Base-by-base conservation (phyloP, 225 moss, liverwort and hornwort genomes). In the Bryoerythrophyllum caledonicum region DNA sequence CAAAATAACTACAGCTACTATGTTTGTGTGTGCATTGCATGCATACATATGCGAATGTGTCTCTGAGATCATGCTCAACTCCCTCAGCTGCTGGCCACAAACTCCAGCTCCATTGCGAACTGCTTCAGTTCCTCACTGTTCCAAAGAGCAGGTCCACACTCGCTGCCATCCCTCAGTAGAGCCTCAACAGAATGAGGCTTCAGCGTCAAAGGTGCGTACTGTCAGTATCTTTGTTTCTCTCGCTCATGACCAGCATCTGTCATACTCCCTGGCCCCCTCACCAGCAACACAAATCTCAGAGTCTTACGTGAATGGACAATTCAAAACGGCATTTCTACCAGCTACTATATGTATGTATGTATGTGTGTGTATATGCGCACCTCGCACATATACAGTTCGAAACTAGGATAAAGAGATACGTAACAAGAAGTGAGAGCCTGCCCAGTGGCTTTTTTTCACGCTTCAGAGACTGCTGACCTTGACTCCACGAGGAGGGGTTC, bases 401-500 rank as follows among this genome's bases (percentile, higher is more conserved):
- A 65, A 53, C 65, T 46, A 76, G 10, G 21, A 67, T 48, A 51
- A 71, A 55, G 27, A 78, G 56, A 51, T 28, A 81, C 20, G 55
- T 46, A 74, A 67, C 38, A 73, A 41, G 17, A 46, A 70, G 66
- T 38, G 13, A 65, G 17, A 65, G 19, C 25, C 43, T 75, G 62
- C 58, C 61, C 63, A 78, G 71, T 4, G 24, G 71, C 35, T 38
- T 9, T 38, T 68, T 65, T 55, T 58, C 73, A 76, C 30, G 61
- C 79, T 74, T 85, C 79, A 82, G 65, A 70, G 66, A 60, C 72
- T 82, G 82, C 92, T 86, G 67, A 97, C 97, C 94, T 97, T 94
- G 40, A 86, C 87, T 74, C 82, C 90, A 60, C 96, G 94, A 64
- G 96, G 96, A 65, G 96, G 96, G 66, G 96, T 96, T 80, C 94